Evolutionary conservation across 352 stramenopile species (phyloP).

Genomic region (Globisporangium spiculum): DNA sequence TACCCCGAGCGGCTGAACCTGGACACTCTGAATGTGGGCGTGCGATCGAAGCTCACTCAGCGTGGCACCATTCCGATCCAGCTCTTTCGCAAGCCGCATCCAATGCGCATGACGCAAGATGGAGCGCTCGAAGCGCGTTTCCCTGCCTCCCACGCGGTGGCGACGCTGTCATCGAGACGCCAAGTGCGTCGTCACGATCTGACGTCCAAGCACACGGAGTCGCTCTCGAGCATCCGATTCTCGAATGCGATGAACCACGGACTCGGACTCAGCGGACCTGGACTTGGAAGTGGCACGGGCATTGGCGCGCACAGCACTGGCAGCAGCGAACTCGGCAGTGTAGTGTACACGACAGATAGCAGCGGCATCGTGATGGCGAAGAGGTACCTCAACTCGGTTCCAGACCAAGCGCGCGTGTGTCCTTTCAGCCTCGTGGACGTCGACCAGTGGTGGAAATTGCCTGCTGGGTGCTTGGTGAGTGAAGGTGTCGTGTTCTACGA

Average conservation of each 20-base stretch:
- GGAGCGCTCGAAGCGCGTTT: constrained; percentile 70
- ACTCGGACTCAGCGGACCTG: constrained; percentile 46
- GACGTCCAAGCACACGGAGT: constrained; percentile 61
- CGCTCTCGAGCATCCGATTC: constrained; percentile 75
- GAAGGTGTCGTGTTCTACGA: constrained; percentile 87
- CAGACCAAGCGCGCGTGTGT: constrained; percentile 62
- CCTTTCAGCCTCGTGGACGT: constrained; percentile 81
- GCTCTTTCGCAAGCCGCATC: constrained; percentile 76
- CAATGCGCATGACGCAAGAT: constrained; percentile 71
- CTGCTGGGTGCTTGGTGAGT: constrained; percentile 62
- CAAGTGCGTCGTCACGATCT: constrained; percentile 82
- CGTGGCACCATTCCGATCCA: constrained; percentile 75
- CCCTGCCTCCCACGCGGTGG: constrained; percentile 67
- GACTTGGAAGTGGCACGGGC: constrained; percentile 63
- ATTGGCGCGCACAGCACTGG: constrained; percentile 68
- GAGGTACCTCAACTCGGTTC: constrained; percentile 66
- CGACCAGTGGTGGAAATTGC: constrained; percentile 86
- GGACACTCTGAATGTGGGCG: constrained; percentile 50
- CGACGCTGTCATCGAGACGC: constrained; percentile 67
- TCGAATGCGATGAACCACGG: constrained; percentile 69
- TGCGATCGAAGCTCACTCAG: constrained; percentile 60
- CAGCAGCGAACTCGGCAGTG: constrained; percentile 56
- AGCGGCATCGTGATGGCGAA: constrained; percentile 77
- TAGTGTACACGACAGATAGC: constrained; percentile 81
- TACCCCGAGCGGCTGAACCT: constrained; percentile 78